Conservation (phyloP, 176 grass and related monocot species). For the Carex cristatella region DNA sequence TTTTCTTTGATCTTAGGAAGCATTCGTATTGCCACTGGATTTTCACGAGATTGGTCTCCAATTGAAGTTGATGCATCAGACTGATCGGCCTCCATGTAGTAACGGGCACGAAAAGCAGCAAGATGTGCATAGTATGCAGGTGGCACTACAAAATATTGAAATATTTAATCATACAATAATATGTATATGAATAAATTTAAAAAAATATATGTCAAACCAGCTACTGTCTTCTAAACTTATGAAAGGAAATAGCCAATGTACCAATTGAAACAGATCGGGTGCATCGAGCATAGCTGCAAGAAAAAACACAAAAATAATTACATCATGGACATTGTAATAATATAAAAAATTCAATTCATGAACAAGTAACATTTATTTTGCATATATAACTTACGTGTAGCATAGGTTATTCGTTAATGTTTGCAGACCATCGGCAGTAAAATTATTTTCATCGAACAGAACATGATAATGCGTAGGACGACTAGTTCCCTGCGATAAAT, state of each 20-base stretch:
- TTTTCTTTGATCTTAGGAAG: constrained; percentile 69
- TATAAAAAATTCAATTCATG: neutral
- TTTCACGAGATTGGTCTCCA: constrained; percentile 25
- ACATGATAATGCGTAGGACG: constrained; percentile 76
- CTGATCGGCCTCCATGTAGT: constrained; percentile 51
- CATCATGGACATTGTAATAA: neutral
- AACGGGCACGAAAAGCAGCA: constrained; percentile 56
- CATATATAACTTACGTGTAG: constrained; percentile 48
- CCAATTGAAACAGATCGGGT: constrained; percentile 79
- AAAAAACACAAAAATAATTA: neutral
- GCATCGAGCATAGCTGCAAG: constrained; percentile 77
- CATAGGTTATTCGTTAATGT: constrained; percentile 86
- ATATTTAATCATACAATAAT: neutral
- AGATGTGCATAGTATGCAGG: constrained; percentile 81
- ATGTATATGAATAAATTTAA: too few relatives aligned
- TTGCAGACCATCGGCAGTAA: constrained; percentile 59
- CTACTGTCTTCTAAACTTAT: too few relatives aligned
- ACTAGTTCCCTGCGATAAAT: constrained; percentile 53
- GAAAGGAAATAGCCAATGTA: neutral
- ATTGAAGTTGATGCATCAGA: constrained; percentile 37
- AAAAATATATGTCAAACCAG: too few relatives aligned
- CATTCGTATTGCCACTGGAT: constrained; percentile 34
- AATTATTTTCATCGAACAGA: constrained; percentile 62
- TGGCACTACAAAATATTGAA: constrained; percentile 44
- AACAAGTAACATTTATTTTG: neutral